Conservation (phyloP, 2,329 filamentous ascomycete species). For the Tolypocladium tundrense region DNA sequence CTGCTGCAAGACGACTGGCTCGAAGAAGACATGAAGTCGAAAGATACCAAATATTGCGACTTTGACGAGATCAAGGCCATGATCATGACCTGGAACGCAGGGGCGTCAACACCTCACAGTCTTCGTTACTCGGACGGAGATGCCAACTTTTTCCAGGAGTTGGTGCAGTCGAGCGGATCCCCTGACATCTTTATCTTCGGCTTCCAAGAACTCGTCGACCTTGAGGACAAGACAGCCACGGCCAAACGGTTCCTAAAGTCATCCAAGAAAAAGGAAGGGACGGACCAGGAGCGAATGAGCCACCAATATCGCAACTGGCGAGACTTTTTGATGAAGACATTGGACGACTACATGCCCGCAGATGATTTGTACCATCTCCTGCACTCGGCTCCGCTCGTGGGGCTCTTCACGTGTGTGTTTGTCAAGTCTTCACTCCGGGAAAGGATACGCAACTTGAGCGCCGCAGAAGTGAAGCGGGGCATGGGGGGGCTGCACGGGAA, state of each 20-base stretch:
- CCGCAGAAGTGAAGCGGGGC: constrained; percentile 83
- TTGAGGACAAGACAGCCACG: constrained; percentile 94
- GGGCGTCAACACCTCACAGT: constrained; percentile 83
- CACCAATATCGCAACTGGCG: constrained; percentile 96
- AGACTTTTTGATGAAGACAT: constrained; percentile 70
- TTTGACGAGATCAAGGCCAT: constrained; percentile 74
- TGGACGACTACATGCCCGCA: constrained; percentile 74
- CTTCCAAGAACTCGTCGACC: constrained; percentile 95
- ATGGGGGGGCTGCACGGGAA: constrained; percentile 95
- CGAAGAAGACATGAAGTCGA: constrained; percentile 78
- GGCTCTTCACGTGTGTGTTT: constrained; percentile 92
- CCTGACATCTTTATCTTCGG: constrained; percentile 92
- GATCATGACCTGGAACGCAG: constrained; percentile 93
- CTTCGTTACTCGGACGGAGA: constrained; percentile 62
- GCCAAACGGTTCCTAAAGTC: constrained; percentile 92
- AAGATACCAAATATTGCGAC: constrained; percentile 72
- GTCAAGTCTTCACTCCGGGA: constrained; percentile 70
- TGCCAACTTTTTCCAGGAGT: constrained; percentile 67
- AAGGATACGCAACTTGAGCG: constrained; percentile 67
- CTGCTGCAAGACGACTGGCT: constrained; percentile 90
- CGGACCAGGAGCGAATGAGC: constrained; percentile 85
- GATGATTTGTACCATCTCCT: constrained; percentile 74
- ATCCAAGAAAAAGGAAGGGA: constrained; percentile 67
- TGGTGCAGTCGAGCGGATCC: constrained; percentile 64
- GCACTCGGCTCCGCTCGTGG: constrained; percentile 79